Conservation (phyloP, 2,329 filamentous ascomycete species). For the Nemania diffusa region DNA sequence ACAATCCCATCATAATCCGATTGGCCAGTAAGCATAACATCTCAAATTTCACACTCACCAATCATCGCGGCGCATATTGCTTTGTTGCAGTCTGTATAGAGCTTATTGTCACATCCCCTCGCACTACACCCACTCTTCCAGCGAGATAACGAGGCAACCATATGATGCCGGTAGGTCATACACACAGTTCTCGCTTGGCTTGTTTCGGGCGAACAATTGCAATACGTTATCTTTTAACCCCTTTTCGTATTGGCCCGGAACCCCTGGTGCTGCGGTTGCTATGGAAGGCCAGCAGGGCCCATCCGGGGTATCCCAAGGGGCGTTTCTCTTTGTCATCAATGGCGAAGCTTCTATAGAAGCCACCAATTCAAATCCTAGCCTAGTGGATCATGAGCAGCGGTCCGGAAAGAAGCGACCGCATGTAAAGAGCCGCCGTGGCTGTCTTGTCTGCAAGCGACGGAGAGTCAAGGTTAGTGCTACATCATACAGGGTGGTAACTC, state of each 20-base stretch:
- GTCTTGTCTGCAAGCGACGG: constrained; percentile 22
- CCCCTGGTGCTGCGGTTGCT: too few relatives aligned
- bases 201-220: not conserved
- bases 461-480: constrained; percentile 26
- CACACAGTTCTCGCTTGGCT: not conserved
- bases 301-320: not conserved
- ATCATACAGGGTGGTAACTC: not conserved
- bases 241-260: not conserved
- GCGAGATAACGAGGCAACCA: not conserved
- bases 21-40: too few relatives aligned
- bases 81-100: not conserved
- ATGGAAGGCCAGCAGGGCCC: not conserved
- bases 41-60: too few relatives aligned
- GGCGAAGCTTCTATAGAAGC: not conserved
- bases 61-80: not conserved
- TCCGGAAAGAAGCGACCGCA: constrained; percentile 17
- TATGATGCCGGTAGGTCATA: not conserved
- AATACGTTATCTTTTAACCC: not conserved
- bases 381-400: not conserved
- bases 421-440: constrained; percentile 27
- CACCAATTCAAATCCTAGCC: not conserved
- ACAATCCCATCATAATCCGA: too few relatives aligned
- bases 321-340: constrained; percentile 18
- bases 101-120: not conserved
- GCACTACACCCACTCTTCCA: too few relatives aligned